Evolutionary conservation across 176 grass and related monocot species (phyloP).

Genomic region (Triticum monococcum): DNA sequence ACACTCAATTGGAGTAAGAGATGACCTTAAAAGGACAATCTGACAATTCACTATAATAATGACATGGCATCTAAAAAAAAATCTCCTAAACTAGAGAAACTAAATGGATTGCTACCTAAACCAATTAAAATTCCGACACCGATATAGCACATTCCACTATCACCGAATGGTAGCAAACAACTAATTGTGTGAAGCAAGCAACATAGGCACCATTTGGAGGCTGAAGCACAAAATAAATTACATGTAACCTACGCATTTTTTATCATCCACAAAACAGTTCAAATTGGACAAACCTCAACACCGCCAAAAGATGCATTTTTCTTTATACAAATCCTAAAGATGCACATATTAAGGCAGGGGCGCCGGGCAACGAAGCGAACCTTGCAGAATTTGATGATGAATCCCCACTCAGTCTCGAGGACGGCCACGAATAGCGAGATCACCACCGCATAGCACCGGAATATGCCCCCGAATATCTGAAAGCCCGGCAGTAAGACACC

Average conservation of each 20-base stretch:
- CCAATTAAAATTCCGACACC: not conserved
- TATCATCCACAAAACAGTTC: not conserved
- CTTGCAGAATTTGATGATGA: slow-evolving; percentile 61
- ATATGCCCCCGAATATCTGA: slow-evolving; percentile 89
- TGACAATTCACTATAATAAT: not conserved
- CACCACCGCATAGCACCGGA: slow-evolving; percentile 83
- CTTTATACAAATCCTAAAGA: not conserved
- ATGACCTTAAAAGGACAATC: not conserved
- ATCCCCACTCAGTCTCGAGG: slow-evolving; percentile 87
- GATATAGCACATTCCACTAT: not conserved
- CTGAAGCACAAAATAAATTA: not conserved
- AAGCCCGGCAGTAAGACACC: not conserved
- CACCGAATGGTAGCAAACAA: not conserved
- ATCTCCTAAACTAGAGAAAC: not conserved
- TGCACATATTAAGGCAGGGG: not conserved
- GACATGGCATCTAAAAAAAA: not conserved
- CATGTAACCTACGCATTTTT: not conserved
- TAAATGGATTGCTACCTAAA: not conserved
- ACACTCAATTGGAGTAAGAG: not conserved
- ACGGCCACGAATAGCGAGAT: slow-evolving; percentile 71
- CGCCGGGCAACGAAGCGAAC: not conserved
- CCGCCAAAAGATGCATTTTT: not conserved
- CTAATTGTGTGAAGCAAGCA: not conserved
- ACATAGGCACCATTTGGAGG: not conserved
- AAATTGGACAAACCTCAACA: not conserved